Conservation (phyloP, 768 basidiomycete species). For the Suillus cothurnatus region DNA sequence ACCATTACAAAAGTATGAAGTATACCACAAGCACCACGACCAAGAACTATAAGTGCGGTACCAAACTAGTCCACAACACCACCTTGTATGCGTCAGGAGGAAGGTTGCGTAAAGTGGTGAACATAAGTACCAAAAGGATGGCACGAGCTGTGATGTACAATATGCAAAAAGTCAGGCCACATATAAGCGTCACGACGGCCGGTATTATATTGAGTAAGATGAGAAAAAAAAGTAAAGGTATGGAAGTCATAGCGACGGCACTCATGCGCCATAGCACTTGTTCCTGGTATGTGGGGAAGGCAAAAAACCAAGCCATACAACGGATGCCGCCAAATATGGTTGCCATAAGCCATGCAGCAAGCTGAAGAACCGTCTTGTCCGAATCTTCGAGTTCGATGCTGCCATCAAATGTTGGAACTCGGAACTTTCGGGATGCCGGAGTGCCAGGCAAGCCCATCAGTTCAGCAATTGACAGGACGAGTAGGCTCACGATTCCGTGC, state of each 20-base stretch:
- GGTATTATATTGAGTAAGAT: no score
- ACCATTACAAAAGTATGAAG: background rate
- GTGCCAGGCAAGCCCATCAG: background rate
- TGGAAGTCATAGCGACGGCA: slow-evolving; percentile 11
- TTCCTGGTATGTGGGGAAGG: slow-evolving; percentile 6
- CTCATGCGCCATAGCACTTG: slow-evolving; percentile 24
- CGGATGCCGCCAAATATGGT: slow-evolving; percentile 14
- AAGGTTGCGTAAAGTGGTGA: background rate
- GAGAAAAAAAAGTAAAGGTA: no score
- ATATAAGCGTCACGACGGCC: background rate
- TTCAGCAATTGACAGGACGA: background rate
- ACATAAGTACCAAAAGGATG: background rate
- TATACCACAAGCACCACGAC: background rate
- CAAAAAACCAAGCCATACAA: slow-evolving; percentile 24
- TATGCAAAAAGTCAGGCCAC: background rate
- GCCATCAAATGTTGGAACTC: background rate
- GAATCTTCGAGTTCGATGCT: background rate
- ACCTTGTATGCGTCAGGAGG: background rate
- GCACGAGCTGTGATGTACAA: background rate
- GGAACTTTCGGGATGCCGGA: background rate
- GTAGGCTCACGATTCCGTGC: no score
- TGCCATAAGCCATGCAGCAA: slow-evolving; percentile 6
- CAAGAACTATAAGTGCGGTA: background rate
- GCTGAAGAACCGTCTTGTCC: fast-evolving
- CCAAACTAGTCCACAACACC: background rate